Evolutionary conservation across 208 protist species (phyloP).

Genomic region (Blastocrithidia nonstop): DNA sequence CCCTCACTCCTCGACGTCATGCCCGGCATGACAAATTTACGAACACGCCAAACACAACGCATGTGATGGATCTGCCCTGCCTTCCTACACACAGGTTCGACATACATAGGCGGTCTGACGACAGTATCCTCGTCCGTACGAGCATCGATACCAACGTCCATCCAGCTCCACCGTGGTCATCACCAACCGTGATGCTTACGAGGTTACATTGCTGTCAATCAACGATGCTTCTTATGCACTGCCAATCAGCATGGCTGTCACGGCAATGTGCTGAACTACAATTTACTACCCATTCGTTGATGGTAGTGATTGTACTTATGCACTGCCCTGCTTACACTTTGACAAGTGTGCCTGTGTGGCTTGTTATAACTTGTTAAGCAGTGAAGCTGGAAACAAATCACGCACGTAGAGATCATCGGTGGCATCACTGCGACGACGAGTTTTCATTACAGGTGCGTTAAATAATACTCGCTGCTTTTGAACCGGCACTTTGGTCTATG

Average conservation of each 20-base stretch:
- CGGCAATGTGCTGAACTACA: conserved; percentile 18
- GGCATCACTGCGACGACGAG: conserved; percentile 16
- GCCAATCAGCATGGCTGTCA: conserved; percentile 58
- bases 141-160: conserved; percentile 57
- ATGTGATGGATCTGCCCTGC: conserved; percentile 38
- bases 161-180: conserved; percentile 48
- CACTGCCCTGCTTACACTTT: no score
- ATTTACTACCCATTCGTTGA: no score
- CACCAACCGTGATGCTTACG: conserved; percentile 51
- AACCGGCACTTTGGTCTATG: conserved; percentile 15
- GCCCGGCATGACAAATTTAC: conserved; percentile 57
- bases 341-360: conserved; percentile 6
- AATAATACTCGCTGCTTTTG: conserved; percentile 58
- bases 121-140: conserved; percentile 53
- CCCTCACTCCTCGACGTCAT: conserved; percentile 77
- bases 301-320: no score
- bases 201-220: conserved; percentile 31
- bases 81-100: conserved; percentile 51
- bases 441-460: conserved; percentile 35
- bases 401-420: conserved; percentile 10
- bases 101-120: conserved; percentile 68
- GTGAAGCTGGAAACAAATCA: conserved; percentile 15
- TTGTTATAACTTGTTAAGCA: conserved; percentile 8
- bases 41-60: conserved; percentile 65
- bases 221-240: conserved; percentile 13